Percentiles rank a stretch among this genome's conserved stretches.
Evolutionary conservation across 2,329 filamentous ascomycete species (phyloP).

Genomic region (Aspergillus tubingensis): DNA sequence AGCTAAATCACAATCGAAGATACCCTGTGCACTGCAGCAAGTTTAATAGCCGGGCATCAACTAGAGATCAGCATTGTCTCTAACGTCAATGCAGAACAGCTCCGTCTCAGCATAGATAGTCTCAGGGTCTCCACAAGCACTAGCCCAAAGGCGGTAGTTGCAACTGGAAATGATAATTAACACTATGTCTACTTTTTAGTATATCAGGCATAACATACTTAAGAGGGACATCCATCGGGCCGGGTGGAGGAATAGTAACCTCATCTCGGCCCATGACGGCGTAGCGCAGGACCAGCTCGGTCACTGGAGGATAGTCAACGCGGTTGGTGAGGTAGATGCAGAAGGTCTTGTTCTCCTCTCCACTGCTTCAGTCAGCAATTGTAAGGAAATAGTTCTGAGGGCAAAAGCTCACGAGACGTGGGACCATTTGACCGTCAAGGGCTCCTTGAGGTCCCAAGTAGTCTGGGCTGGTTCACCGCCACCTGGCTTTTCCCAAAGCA

Average conservation of each 20-base stretch:
- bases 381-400: too few relatives aligned
- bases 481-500: background rate
- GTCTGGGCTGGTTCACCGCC: background rate
- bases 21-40: too few relatives aligned
- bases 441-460: background rate
- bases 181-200: too few relatives aligned
- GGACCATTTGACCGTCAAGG: background rate
- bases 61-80: background rate
- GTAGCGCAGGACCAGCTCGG: background rate
- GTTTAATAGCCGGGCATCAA: background rate
- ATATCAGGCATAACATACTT: background rate
- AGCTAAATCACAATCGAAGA: too few relatives aligned
- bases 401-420: background rate
- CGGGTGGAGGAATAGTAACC: background rate
- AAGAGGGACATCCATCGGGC: background rate
- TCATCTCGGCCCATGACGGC: background rate
- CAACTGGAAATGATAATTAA: background rate
- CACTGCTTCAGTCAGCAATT: background rate
- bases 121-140: background rate
- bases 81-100: background rate
- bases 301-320: background rate
- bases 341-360: background rate
- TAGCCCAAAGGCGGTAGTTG: background rate
- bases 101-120: background rate
- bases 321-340: conserved; percentile 1